Evolutionary conservation across 129 eudicot genomes (phyloP), one percentile per base, ranked within the genome.

Genomic region (Centaurea solstitialis): DNA sequence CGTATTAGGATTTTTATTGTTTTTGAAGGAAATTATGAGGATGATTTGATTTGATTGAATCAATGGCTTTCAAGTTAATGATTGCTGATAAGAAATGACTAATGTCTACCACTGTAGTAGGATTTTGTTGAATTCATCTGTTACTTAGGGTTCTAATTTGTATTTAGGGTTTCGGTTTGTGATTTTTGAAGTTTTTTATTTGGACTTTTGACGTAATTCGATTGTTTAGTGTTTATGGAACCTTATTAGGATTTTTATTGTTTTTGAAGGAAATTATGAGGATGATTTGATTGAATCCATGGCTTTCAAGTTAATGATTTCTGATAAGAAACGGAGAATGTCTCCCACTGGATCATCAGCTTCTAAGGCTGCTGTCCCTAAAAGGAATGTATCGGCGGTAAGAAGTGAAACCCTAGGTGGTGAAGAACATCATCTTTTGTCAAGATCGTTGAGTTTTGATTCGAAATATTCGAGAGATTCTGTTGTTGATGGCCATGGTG

Each of bases 261-360:
- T 41, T 26, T 59, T 28, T 50, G n/a, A 68, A 81, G 91, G 79
- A 76, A 78, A 62, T 41, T 28, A 90, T 68, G 93, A 85, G 70
- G 81, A 87, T 70, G 83, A 80, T 69, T 11, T 62, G 28, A 38
- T 20, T 41, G 70, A 78, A 38, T 86, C 67, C 75, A 9, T 80
- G 82, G 70, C n/a, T 73, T 75, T 73, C 41, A 84, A 82, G 68
- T 72, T 53, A 73, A 75, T 18, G 66, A 43, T 30, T 20, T 3
- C 73, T 47, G 38, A 64, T 24, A 59, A 24, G 20, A 64, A 26
- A 24, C 71, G 66, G 88, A 7, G 9, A 85, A 82, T 91, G 91
- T 72, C 88, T 18, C 81, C 90, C 38, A 88, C 91, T 8, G 70
- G 86, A 26, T 88, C 93, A 59, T 89, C 91, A 65, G 86, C 90